Conservation (phyloP, 2,329 filamentous ascomycete genomes). For the Phialophora expanda region DNA sequence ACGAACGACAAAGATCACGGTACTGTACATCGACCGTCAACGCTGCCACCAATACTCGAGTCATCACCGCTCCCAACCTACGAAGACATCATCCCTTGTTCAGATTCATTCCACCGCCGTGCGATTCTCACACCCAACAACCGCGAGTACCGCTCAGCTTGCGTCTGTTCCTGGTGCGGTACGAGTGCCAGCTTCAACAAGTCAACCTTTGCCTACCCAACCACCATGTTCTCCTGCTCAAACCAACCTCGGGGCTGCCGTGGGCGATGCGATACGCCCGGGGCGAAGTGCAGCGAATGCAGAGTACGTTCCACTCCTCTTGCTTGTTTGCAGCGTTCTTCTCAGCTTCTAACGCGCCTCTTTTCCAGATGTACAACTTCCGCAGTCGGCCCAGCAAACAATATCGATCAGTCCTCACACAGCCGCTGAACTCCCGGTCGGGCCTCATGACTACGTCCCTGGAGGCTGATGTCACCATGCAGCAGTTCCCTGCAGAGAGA, state of each 20-base stretch:
- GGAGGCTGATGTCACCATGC: conserved; percentile 36
- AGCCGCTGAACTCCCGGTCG: conserved; percentile 48
- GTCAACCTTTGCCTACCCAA: background rate
- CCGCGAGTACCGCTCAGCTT: background rate
- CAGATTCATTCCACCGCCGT: background rate
- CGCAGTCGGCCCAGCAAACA: conserved; percentile 45
- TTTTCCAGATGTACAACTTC: conserved; percentile 36
- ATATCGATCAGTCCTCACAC: conserved; percentile 49
- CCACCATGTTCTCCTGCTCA: conserved; percentile 54
- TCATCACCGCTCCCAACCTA: background rate
- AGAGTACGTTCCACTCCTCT: conserved; percentile 46
- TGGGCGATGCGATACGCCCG: conserved; percentile 51
- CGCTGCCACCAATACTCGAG: background rate
- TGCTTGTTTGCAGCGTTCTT: background rate
- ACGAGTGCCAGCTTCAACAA: background rate
- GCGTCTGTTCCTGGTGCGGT: background rate
- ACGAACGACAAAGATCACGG: background rate
- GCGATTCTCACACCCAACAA: background rate
- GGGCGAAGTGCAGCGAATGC: conserved; percentile 53
- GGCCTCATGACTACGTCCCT: conserved; percentile 42
- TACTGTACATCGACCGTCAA: conserved; percentile 6
- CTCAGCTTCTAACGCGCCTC: conserved; percentile 25
- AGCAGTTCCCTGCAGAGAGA: conserved; percentile 31
- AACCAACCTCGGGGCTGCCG: conserved; percentile 56
- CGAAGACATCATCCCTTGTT: background rate